Conservation (phyloP, 1,284 basidiomycete species). For the Apiotrichum siamense region DNA sequence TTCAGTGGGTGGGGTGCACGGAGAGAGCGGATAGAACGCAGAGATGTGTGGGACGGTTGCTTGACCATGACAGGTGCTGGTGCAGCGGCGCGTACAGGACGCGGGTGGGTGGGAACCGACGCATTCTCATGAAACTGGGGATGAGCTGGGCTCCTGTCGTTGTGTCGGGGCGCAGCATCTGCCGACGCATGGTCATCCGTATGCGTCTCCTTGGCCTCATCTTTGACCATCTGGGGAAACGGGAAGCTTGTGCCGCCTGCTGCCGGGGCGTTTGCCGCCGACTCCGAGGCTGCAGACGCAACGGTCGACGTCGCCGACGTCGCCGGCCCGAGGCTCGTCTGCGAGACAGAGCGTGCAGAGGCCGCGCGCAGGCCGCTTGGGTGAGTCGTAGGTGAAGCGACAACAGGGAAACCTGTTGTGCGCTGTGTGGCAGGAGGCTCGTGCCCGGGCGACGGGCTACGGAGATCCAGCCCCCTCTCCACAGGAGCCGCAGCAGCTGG, state of each 20-base stretch:
- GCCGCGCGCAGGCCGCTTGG: neutral
- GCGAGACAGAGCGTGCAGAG: neutral
- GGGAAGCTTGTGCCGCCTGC: conserved; percentile 1
- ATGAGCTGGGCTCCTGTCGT: too few relatives aligned
- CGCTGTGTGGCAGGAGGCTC: conserved; percentile 10
- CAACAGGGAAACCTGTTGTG: conserved; percentile 9
- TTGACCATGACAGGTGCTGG: neutral
- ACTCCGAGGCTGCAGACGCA: neutral
- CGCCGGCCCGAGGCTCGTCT: neutral
- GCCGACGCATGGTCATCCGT: neutral
- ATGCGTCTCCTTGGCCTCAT: neutral
- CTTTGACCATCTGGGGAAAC: conserved; percentile 5
- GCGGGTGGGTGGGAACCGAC: too few relatives aligned
- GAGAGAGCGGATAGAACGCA: conserved; percentile 38
- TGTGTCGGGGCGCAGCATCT: too few relatives aligned
- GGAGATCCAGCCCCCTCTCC: neutral
- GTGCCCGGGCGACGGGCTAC: neutral
- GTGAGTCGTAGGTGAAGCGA: neutral
- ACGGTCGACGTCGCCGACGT: neutral
- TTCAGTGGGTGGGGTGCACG: conserved; percentile 45
- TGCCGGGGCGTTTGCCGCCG: neutral
- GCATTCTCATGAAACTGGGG: too few relatives aligned
- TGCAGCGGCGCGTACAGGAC: neutral
- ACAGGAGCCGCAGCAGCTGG: neutral
- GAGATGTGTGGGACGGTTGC: conserved; percentile 29